Base-by-base conservation (phyloP, 371 early-diverging fungal genomes). In the Rhizopus arrhizus region DNA sequence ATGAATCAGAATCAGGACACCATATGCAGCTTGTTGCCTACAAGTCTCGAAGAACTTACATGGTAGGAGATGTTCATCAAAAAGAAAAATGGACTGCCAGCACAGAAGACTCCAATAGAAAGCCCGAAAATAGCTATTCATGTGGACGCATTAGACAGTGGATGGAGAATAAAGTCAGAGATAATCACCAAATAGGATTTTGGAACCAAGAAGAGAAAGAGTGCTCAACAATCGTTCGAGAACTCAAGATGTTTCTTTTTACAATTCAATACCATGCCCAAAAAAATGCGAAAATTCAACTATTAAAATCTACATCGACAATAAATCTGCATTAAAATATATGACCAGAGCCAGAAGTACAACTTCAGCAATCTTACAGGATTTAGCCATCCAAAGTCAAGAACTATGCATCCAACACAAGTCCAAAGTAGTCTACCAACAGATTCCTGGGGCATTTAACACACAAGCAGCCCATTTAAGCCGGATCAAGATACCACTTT, bases 391-490 rank as follows among this genome's bases (percentile, higher is more conserved):
- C 41, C 34, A 15, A 43, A 29, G 2, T 36, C 10, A 34, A 36
- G 50, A 52, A 9, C 4, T 63, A 36, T 41, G 28, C 13, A 36
- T 1, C 36, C 6, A 6, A 1, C 11, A 2, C 11, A 36, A 36
- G 9, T 1, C 2, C 11, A 1, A 36, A 22, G 22, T 22, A 22
- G 22, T 22, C n/a, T 61, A 53, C 9, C 58, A 56, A 15, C 59
- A 67, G 33, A 52, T 67, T 0, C 43, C 61, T 11, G 62, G 66
- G 8, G 11, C 61, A 3, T 3, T 48, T 12, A 66, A 61, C 22
- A 12, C 40, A 4, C 13, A 47, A 33, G 61, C 66, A 11, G 61
- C 59, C 36, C 1, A 16, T 13, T 29, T 61, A 22, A 61, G 58
- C 50, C 22, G 66, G 29, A 46, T 4, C 6, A 53, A 43, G 13